These are phyloP conservation scores for grape (Vitis vinifera) DNA, from an alignment of 164 flowering plant species.

Conservation along the genomic window DNA sequence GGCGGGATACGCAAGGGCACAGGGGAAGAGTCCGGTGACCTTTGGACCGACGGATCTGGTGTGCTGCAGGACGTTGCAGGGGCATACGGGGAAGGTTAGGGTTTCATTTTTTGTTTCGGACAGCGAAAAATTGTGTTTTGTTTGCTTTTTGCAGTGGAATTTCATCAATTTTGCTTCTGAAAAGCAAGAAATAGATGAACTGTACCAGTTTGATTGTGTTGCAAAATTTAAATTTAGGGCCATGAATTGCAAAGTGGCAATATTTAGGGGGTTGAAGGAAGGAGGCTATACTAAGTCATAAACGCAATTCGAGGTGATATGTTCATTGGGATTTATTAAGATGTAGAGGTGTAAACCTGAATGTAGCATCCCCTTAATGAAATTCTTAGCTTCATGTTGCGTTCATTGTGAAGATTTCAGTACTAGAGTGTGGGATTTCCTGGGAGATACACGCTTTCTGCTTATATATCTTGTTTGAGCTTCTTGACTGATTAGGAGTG, in stretches of 20 bases:
- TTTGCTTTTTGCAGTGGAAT: too few relatives aligned
- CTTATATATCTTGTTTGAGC: too few relatives aligned
- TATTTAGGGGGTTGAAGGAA: background rate
- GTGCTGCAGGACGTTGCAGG: conserved; percentile 87
- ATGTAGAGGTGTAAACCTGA: background rate
- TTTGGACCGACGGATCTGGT: conserved; percentile 94
- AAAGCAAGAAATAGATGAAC: too few relatives aligned
- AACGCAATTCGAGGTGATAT: background rate
- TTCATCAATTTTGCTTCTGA: too few relatives aligned
- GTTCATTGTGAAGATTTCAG: background rate
- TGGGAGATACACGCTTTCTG: too few relatives aligned
- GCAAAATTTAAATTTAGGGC: background rate
- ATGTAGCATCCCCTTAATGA: background rate
- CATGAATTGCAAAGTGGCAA: background rate
- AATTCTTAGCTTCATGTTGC: background rate
- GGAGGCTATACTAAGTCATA: background rate
- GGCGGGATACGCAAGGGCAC: conserved; percentile 66
- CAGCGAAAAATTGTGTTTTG: background rate
- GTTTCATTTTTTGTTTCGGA: background rate
- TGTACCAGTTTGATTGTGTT: background rate
- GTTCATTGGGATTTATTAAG: background rate
- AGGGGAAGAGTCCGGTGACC: conserved; percentile 57
- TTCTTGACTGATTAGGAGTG: too few relatives aligned
- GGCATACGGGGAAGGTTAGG: conserved; percentile 88
- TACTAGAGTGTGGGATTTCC: background rate